Conservation (phyloP, 2,329 filamentous ascomycete species). For the Trichoderma oligosporum region DNA sequence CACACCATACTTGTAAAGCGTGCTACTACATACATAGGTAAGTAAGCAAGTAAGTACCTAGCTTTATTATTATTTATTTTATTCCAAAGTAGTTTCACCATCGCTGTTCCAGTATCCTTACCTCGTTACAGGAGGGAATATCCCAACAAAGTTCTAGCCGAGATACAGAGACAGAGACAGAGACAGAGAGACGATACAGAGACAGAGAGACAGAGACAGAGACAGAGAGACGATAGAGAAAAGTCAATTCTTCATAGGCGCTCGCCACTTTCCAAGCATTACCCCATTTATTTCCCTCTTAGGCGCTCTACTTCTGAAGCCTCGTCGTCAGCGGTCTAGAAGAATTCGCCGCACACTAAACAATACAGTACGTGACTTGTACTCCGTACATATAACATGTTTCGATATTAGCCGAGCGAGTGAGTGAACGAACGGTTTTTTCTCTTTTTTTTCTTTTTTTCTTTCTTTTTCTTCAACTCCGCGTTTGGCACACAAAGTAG, state of each 20-base stretch:
- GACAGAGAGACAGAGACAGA: background rate
- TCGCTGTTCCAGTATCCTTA: no score
- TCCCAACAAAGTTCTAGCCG: background rate
- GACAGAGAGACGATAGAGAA: background rate
- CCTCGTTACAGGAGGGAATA: background rate
- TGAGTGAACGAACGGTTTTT: background rate
- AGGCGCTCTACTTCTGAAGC: background rate
- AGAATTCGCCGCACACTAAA: background rate
- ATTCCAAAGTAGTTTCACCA: no score
- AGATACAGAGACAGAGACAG: no score
- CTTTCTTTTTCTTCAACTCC: background rate
- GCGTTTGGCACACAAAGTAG: background rate
- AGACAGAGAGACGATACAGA: no score
- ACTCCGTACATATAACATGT: no score
- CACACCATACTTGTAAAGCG: conserved; percentile 12
- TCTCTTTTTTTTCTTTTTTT: no score
- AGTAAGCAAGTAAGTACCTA: background rate
- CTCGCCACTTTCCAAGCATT: background rate
- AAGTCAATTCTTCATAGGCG: conserved; percentile 4
- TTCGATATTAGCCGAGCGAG: conserved; percentile 9
- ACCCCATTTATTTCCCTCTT: background rate
- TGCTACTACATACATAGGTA: background rate
- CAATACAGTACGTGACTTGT: background rate
- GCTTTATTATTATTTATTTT: no score
- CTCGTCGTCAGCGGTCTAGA: conserved; percentile 6